phyloP scores from a whole-genome alignment of 2,329 filamentous ascomycete genomes.

The Chaetomium sp. region DNA sequence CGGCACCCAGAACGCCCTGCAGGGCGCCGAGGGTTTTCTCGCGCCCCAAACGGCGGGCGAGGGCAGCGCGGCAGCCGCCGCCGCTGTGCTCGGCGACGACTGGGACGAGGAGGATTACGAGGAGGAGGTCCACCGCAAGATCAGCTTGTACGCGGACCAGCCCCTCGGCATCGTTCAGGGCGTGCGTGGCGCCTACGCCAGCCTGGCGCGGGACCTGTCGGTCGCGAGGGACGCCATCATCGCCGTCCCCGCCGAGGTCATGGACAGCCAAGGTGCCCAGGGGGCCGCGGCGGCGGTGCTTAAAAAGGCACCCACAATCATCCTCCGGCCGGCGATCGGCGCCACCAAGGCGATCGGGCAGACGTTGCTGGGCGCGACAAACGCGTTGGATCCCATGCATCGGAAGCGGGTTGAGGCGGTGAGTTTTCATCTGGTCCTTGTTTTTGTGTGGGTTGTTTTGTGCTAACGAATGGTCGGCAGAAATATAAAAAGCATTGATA shows the following conservation, averaged over 20 bases:
- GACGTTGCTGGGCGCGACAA: conserved; percentile 88
- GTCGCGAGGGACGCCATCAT: conserved; percentile 89
- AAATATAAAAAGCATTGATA: conserved; percentile 53
- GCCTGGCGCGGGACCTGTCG: conserved; percentile 83
- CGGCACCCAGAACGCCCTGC: conserved; percentile 89
- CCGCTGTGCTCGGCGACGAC: conserved; percentile 18
- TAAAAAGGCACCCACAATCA: conserved; percentile 85
- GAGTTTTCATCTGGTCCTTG: conserved; percentile 47
- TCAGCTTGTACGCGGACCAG: conserved; percentile 92
- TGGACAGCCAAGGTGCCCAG: conserved; percentile 80
- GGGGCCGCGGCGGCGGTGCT: conserved; percentile 79
- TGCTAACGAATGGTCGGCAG: conserved; percentile 37
- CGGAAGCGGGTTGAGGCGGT: conserved; percentile 84
- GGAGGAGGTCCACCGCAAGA: conserved; percentile 72
- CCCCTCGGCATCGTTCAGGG: conserved; percentile 87
- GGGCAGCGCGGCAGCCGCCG: conserved; percentile 45
- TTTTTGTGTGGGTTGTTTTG: not conserved
- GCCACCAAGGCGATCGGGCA: conserved; percentile 86
- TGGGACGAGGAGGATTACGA: conserved; percentile 62
- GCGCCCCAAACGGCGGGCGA: conserved; percentile 45
- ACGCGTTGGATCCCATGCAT: conserved; percentile 83
- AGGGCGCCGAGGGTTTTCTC: conserved; percentile 83
- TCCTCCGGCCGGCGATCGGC: conserved; percentile 87
- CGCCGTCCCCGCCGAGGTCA: conserved; percentile 86
- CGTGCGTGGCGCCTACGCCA: conserved; percentile 77